Base-by-base conservation (phyloP, 805 yeast genomes). In the Hanseniaspora osmophila region DNA sequence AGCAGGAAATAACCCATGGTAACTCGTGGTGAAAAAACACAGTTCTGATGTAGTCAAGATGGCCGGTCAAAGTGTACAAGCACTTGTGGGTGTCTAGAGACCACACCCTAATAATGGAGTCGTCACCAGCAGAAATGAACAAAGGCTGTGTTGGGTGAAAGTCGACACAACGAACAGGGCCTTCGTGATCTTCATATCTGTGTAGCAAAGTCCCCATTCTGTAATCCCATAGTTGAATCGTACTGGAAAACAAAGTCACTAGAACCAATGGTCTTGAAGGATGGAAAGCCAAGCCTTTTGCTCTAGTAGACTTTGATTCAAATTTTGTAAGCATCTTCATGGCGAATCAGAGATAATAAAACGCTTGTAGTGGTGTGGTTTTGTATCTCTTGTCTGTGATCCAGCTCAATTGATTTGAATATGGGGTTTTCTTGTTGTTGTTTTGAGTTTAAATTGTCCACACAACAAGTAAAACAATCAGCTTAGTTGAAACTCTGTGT, bases 161-260 rank as follows among this genome's bases (percentile, higher is more conserved):
- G 61, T 80, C 90, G 38, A 92, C 84, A 49, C 88, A 79, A 66
- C 99, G 79, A 22, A 92, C 98, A 2, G 98, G 97, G 27, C 99
- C 99, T 57, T 84, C 95, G 62, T 92, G 99, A 57, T 90, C 98
- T 65, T 92, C 98, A 59, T 87, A 92, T 48, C 96, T 76, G 64
- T 88, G 97, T 60, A 92, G 79, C 61, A 92, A 68, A 2, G 96
- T 87, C 40, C 99, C 99, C 99, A 92, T 92, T 59, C 99, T 80
- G 67, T 94, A 92, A 66, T 92, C 99, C 99, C 99, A 92, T 52
- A 92, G 73, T 65, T 94, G 98, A 62, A 92, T 90, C n/a, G 96
- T 87, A n/a, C 96, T 86, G 27, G 96, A 84, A 64, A 90, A 92
- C 49, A 94, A 73, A 7, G 97, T 87, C 32, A 88, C 97, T 55